Percentiles rank a stretch among this genome's conserved stretches.
Evolutionary conservation across 352 stramenopile species (phyloP).

Genomic region (Blastocystis sp.): DNA sequence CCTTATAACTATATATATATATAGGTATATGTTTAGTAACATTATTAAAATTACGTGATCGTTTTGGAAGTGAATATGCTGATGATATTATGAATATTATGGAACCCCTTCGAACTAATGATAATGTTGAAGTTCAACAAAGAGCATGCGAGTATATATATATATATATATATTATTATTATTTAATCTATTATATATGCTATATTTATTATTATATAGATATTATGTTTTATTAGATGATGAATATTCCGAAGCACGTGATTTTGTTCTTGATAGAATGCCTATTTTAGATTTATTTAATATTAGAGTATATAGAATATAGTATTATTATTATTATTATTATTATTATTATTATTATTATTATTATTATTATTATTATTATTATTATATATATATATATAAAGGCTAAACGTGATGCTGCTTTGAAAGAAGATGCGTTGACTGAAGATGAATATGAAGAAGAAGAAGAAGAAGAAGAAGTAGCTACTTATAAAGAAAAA

Average conservation of each 20-base stretch:
- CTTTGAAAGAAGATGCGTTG: no score
- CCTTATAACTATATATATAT: not conserved
- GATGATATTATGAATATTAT: conserved; percentile 54
- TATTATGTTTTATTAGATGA: conserved; percentile 5
- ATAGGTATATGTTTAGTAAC: conserved; percentile 39
- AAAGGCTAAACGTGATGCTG: no score
- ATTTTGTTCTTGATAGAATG: conserved; percentile 45
- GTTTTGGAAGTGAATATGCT: conserved; percentile 53
- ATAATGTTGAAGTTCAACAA: conserved; percentile 75
- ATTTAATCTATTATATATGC: no score
- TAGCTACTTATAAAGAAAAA: no score
- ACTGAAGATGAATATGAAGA: no score
- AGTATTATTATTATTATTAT: no score
- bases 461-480: no score
- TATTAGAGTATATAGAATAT: no score
- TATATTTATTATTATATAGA: no score
- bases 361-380: no score
- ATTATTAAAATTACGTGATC: conserved; percentile 68
- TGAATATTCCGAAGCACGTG: conserved; percentile 31
- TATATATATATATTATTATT: conserved; percentile 20
- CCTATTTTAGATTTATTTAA: conserved; percentile 71
- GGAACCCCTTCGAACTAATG: conserved; percentile 54
- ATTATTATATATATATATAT: no score
- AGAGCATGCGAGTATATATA: conserved; percentile 66
- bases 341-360: no score